Conservation (phyloP, 169 alveolate genomes). For the Plasmodium coatneyi region DNA sequence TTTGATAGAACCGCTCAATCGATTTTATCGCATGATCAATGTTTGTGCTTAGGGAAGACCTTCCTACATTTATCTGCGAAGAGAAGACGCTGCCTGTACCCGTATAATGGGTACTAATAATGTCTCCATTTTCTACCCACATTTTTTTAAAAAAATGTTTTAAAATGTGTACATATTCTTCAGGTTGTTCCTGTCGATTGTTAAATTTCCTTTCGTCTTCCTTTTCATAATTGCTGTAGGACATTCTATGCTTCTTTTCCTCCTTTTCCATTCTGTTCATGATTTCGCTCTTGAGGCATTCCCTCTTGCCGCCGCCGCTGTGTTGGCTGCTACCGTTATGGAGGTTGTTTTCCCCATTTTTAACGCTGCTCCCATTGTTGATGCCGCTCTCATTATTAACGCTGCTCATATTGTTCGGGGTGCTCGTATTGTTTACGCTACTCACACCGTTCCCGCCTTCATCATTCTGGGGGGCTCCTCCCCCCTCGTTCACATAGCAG, state of each 20-base stretch:
- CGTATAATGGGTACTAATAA: conserved; percentile 91
- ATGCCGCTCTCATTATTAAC: not conserved
- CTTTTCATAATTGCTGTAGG: not conserved
- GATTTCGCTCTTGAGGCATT: not conserved
- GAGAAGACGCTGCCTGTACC: conserved; percentile 96
- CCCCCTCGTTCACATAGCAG: conserved; percentile 1
- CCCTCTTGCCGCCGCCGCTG: not conserved
- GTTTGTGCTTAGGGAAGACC: conserved; percentile 88
- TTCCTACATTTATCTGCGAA: conserved; percentile 92
- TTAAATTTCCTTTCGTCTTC: not conserved
- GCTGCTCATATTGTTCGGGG: not conserved
- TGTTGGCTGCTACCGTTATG: not conserved
- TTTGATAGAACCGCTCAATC: conserved; percentile 88
- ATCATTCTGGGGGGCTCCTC: not conserved
- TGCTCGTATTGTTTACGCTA: not conserved
- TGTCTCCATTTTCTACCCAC: conserved; percentile 96
- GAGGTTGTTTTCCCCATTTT: not conserved
- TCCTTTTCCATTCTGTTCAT: conserved; percentile 14
- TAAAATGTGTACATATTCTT: conserved; percentile 63
- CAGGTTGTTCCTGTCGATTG: conserved; percentile 20
- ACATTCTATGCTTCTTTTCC: conserved; percentile 7
- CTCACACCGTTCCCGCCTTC: not conserved
- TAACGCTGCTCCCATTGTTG: not conserved
- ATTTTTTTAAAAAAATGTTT: conserved; percentile 86
- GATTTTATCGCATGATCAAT: conserved; percentile 90